phyloP scores from a whole-genome alignment of 108 stramenopile genomes.

The Cyclostephanos tholiformis region DNA sequence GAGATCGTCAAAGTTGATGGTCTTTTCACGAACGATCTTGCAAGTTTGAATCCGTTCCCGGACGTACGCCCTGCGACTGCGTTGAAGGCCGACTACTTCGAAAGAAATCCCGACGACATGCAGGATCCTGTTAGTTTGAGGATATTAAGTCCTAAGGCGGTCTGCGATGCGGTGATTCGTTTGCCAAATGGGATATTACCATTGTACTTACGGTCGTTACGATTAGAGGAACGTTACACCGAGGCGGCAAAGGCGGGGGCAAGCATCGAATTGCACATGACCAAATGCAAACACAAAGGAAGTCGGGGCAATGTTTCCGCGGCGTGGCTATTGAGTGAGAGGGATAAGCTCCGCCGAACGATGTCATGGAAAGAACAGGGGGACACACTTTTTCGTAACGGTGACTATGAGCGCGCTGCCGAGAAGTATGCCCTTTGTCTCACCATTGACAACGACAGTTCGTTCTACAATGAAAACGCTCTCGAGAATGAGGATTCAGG shows the following conservation, averaged over 20 bases:
- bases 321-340: slow-evolving; percentile 48
- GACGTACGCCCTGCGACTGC: slow-evolving; percentile 45
- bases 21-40: slow-evolving; percentile 66
- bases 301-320: slow-evolving; percentile 33
- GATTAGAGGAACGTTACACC: slow-evolving; percentile 79
- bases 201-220: slow-evolving; percentile 65
- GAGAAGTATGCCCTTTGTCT: slow-evolving; percentile 63
- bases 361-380: slow-evolving; percentile 62
- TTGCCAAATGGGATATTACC: slow-evolving; percentile 59
- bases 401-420: slow-evolving; percentile 66
- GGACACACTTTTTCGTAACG: slow-evolving; percentile 69
- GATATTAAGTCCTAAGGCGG: slow-evolving; percentile 60
- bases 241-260: slow-evolving; percentile 60
- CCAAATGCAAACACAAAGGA: slow-evolving; percentile 43
- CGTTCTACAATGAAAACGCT: slow-evolving; percentile 30
- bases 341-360: slow-evolving; percentile 55
- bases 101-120: slow-evolving; percentile 38
- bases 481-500: slow-evolving; percentile 57
- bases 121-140: slow-evolving; percentile 24
- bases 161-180: slow-evolving; percentile 72
- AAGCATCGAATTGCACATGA: slow-evolving; percentile 43
- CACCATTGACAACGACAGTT: slow-evolving; percentile 55
- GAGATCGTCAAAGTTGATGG: slow-evolving; percentile 63
- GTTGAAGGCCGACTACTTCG: slow-evolving; percentile 45
- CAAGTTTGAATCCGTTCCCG: slow-evolving; percentile 60